phyloP scores from a whole-genome alignment of 1,139 yeast genomes.

The Diutina rugosa region DNA sequence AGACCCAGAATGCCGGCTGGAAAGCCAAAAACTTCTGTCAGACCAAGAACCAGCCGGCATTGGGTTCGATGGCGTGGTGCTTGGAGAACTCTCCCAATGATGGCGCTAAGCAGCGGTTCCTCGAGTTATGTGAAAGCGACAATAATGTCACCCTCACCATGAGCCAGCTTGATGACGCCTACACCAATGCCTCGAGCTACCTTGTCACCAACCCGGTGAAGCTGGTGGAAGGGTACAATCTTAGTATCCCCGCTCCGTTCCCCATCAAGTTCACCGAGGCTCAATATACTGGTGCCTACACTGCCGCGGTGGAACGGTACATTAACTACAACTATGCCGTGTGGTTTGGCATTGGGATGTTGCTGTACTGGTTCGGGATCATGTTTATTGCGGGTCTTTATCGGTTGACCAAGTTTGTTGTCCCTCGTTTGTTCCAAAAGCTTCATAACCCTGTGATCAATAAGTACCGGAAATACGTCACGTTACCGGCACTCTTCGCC shows the following conservation, averaged over 20 bases:
- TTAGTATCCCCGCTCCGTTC: background rate
- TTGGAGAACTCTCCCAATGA: slow-evolving; percentile 14
- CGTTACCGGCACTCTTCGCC: slow-evolving; percentile 35
- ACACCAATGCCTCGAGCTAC: slow-evolving; percentile 22
- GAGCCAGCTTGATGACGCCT: slow-evolving; percentile 17
- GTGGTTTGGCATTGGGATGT: slow-evolving; percentile 36
- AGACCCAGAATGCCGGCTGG: background rate
- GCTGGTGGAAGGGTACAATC: background rate
- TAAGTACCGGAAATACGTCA: slow-evolving; percentile 24
- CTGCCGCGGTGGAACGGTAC: background rate
- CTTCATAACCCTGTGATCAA: slow-evolving; percentile 23
- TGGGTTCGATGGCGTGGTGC: slow-evolving; percentile 27
- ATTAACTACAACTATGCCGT: slow-evolving; percentile 20
- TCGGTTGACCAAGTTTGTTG: slow-evolving; percentile 18
- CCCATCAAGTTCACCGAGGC: background rate
- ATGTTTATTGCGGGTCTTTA: slow-evolving; percentile 31
- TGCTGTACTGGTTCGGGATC: slow-evolving; percentile 32
- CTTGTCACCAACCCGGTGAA: slow-evolving; percentile 12
- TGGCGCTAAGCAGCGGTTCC: slow-evolving; percentile 10
- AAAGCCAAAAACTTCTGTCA: background rate
- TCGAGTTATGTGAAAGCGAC: slow-evolving; percentile 12
- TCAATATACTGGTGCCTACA: background rate
- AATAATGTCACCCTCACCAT: slow-evolving; percentile 13
- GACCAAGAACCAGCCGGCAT: slow-evolving; percentile 16
- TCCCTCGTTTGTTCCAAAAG: slow-evolving; percentile 20